These are phyloP conservation scores for Scenedesmus sp. DNA, from an alignment of 163 green algal genomes.

Conservation along the genomic window DNA sequence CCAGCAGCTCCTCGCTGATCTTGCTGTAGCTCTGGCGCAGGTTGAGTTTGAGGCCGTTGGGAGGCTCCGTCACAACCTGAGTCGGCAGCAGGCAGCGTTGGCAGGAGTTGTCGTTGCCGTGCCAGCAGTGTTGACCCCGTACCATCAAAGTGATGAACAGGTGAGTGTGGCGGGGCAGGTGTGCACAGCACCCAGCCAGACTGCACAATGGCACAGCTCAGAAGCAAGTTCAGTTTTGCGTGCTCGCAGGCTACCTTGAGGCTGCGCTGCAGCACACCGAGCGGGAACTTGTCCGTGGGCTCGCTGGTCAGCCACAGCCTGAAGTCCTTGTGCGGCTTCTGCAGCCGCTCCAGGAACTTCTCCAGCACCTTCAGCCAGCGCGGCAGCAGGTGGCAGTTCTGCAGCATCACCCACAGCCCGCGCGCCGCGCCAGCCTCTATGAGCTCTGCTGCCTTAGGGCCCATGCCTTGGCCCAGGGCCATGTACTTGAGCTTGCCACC, in stretches of 20 bases:
- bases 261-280: conserved; percentile 88
- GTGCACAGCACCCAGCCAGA: neutral
- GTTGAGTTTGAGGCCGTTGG: conserved; percentile 93
- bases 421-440: conserved; percentile 82
- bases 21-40: conserved; percentile 89
- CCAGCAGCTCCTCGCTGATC: conserved; percentile 86
- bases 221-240: neutral
- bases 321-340: conserved; percentile 89
- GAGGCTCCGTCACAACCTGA: conserved; percentile 91
- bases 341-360: conserved; percentile 90
- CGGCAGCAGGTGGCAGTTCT: conserved; percentile 90
- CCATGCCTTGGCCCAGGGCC: conserved; percentile 94
- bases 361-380: conserved; percentile 91
- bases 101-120: neutral
- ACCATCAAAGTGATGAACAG: too few relatives aligned
- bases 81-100: neutral
- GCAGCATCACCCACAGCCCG: conserved; percentile 92
- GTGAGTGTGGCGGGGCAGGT: too few relatives aligned
- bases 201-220: neutral
- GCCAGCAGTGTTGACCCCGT: too few relatives aligned
- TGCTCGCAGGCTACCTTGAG: conserved; percentile 77
- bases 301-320: conserved; percentile 93
- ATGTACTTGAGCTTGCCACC: conserved; percentile 93
- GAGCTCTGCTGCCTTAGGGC: conserved; percentile 82
- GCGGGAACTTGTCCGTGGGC: conserved; percentile 87